phyloP scores from a whole-genome alignment of 2,329 filamentous ascomycete species.

The Arthrinium phaeospermum region DNA sequence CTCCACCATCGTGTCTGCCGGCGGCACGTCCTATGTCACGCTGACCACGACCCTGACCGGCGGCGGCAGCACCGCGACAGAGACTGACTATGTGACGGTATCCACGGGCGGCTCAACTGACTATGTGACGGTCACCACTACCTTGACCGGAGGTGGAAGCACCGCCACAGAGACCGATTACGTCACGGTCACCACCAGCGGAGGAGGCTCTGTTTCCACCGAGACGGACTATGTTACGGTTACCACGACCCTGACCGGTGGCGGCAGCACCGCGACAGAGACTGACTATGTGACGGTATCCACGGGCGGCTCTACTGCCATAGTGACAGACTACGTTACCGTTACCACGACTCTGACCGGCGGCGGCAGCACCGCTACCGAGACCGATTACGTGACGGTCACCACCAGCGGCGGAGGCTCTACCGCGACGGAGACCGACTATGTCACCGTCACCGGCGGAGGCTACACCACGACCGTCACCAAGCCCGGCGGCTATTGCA shows the following conservation, averaged over 20 bases:
- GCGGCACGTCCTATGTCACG: not conserved
- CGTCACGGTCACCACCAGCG: not conserved
- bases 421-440: not conserved
- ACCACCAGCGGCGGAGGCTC: not conserved
- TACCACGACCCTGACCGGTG: not conserved
- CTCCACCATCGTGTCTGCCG: not conserved
- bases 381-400: too few species aligned
- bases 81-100: too few species aligned
- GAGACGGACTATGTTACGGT: not conserved
- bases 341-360: not conserved
- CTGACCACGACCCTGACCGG: not conserved
- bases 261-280: not conserved
- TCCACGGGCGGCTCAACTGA: too few species aligned
- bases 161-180: not conserved
- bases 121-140: not conserved
- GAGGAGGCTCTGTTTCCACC: not conserved
- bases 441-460: not conserved
- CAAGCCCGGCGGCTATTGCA: not conserved
- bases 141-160: not conserved
- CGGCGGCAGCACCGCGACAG: not conserved
- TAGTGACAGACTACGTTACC: not conserved
- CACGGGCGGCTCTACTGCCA: not conserved
- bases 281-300: not conserved
- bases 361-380: not conserved
- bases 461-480: not conserved